Percentiles rank a stretch among this genome's conserved stretches.
Conservation (phyloP, 495 filamentous ascomycete species). For the Bacidia rubella region DNA sequence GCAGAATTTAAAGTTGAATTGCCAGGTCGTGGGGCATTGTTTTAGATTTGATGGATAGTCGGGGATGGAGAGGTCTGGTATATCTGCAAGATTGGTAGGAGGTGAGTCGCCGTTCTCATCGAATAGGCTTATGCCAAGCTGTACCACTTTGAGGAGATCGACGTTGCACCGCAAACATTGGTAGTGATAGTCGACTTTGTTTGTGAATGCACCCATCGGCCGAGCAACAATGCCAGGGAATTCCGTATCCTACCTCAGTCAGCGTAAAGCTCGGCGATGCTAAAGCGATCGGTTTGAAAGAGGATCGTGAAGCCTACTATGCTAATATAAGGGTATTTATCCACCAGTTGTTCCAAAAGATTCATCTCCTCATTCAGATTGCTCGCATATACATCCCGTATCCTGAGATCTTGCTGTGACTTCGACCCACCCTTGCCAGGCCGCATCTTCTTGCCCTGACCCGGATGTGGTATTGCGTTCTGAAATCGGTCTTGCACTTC, state of each 20-base stretch:
- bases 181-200: conserved; percentile 96
- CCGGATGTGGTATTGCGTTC: neutral
- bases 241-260: conserved; percentile 66
- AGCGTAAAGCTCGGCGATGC: neutral
- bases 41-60: conserved; percentile 39
- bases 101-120: conserved; percentile 74
- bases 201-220: conserved; percentile 84
- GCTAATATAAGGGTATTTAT: conserved; percentile 85
- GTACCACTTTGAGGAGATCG: conserved; percentile 91
- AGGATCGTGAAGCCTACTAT: conserved; percentile 53
- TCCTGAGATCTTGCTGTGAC: conserved; percentile 50
- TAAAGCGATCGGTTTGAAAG: neutral
- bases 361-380: conserved; percentile 88
- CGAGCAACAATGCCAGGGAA: conserved; percentile 93
- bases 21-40: conserved; percentile 80
- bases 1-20: conserved; percentile 97
- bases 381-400: conserved; percentile 88
- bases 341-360: conserved; percentile 60
- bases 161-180: conserved; percentile 95
- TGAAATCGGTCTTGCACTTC: conserved; percentile 73
- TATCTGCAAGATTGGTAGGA: conserved; percentile 50
- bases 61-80: conserved; percentile 32
- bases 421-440: conserved; percentile 26
- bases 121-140: conserved; percentile 88
- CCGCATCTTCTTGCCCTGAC: conserved; percentile 32